A percentile compares a stretch with the other conserved stretches of the same genome.
phyloP scores from a whole-genome alignment of 1,284 basidiomycete genomes.

The Heterobasidion parviporum region DNA sequence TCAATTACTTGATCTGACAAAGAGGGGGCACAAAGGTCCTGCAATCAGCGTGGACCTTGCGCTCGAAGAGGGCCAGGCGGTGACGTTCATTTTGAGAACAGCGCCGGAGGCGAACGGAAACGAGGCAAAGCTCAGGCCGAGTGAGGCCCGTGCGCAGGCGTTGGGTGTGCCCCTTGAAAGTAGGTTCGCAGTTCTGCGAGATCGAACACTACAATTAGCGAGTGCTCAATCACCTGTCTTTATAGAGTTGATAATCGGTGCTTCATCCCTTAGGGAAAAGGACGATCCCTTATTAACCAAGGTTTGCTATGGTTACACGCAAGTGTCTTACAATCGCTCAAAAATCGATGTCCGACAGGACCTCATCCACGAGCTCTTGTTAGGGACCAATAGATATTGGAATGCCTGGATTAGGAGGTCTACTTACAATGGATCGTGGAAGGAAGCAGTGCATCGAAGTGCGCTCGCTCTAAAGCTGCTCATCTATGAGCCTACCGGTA shows the following conservation, averaged over 20 bases:
- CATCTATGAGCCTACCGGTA: constrained; percentile 77
- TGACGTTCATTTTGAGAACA: constrained; percentile 77
- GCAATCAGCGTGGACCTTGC: constrained; percentile 45
- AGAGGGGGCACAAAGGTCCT: constrained; percentile 60
- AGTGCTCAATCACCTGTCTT: background rate
- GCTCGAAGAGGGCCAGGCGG: constrained; percentile 74
- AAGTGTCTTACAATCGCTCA: background rate
- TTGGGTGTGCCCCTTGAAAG: constrained; percentile 44
- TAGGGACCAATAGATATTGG: constrained; percentile 77
- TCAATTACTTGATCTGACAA: constrained; percentile 48
- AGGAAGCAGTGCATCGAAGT: constrained; percentile 83
- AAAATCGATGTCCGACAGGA: background rate
- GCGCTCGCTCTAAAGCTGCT: constrained; percentile 84
- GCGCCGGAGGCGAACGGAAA: constrained; percentile 29
- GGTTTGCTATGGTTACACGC: constrained; percentile 23
- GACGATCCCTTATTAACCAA: constrained; percentile 60
- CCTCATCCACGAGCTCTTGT: constrained; percentile 38
- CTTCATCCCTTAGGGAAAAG: constrained; percentile 38
- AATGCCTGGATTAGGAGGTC: constrained; percentile 75
- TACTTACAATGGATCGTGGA: constrained; percentile 87
- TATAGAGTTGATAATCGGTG: constrained; percentile 37
- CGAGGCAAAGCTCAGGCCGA: constrained; percentile 17
- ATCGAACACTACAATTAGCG: no score
- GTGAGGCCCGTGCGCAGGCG: constrained; percentile 28
- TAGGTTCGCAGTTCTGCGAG: constrained; percentile 10